Base-by-base conservation (phyloP, 2,329 filamentous ascomycete species). In the Pestalotiopsis sp. region DNA sequence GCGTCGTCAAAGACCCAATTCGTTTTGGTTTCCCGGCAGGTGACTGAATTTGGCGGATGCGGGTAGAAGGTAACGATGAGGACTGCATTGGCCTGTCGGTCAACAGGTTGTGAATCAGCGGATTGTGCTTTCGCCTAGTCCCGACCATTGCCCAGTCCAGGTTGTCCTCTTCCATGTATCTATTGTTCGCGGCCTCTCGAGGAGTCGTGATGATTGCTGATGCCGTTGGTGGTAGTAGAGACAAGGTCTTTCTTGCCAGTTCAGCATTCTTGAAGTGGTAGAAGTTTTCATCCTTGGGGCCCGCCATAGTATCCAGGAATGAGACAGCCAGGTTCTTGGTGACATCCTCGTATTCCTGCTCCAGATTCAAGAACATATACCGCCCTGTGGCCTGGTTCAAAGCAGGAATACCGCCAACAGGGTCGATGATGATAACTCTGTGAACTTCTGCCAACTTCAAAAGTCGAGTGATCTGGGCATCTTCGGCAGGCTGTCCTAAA, bases 71-170 rank as follows among this genome's bases (percentile, higher is more conserved):
- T 0, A 99, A 84, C 0, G 96, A 99, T 1, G 96, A 96, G 1
- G 96, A 98, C 72, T 94, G 92, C 14, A 95, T 88, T 0, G 96
- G 95, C 76, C 97, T 97, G 81, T 99, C 96, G 2, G 96, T 99
- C 11, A 99, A 87, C 1, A 99, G 89, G 75, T 98, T 98, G 80
- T 99, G 94, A 60, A 99, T 96, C 1, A 99, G 84, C 0, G 95
- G 94, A 75, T 99, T 99, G 75, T 87, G 86, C 68, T 83, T 85
- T 61, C 82, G 83, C 68, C 87, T 82, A 70, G 85, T 86, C 36
- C 82, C 83, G 2, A 85, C 81, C 23, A 84, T 81, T 0, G 80
- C 80, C 71, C 79, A 86, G 82, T 78, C 87, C 84, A 66, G 87
- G 89, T 68, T 83, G 83, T 66, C 89, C 89, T 70, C 84, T 83